Evolutionary conservation across 805 yeast genomes (phyloP), one percentile per base, ranked within the genome.

Genomic region (Metschnikowia picachoensis): DNA sequence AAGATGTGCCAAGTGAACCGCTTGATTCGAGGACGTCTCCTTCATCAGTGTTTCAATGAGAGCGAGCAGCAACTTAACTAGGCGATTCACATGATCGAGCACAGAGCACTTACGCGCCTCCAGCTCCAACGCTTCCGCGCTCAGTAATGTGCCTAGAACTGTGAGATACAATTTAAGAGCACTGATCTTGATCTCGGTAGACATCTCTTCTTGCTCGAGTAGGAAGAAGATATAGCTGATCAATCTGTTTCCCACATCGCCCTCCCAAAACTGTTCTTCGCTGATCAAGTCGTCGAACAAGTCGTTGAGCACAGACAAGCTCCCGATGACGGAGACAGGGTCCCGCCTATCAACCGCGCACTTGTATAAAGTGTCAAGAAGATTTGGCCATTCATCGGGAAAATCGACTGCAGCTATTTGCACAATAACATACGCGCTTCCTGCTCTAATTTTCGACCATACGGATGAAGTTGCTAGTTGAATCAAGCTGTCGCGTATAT

Each of bases 341-440:
- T 69, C 57, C 5, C 49, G 46, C 30, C 61, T 59, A 9, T 68
- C 59, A 9, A 62, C 56, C 31, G 78, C 70, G 27, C 64, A 61
- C 1, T 58, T 59, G 56, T 80, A 82, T 16, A 88, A 58, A 7
- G 62, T 62, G 30, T 65, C 59, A 46, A 87, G 60, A 39, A 91
- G 68, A 17, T 73, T 76, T 0, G 97, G 96, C 98, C 98, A 92
- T 60, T 89, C 95, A 60, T 94, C 98, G 0, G 99, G 99, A 59
- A 79, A 92, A 59, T 92, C 99, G 1, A 83, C 86, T 3, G 86
- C 85, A 0, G 96, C 89, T 13, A 92, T 87, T 57, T 87, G 95
- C 5, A 86, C 86, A 14, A 90, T 78, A 13, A 87, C 83, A 52
- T 87, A 83, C 1, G 91, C 81, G 2, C 86, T 78, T 41, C 86